phyloP scores from a whole-genome alignment of 768 basidiomycete genomes.

The Boletus subcaerulescens region DNA sequence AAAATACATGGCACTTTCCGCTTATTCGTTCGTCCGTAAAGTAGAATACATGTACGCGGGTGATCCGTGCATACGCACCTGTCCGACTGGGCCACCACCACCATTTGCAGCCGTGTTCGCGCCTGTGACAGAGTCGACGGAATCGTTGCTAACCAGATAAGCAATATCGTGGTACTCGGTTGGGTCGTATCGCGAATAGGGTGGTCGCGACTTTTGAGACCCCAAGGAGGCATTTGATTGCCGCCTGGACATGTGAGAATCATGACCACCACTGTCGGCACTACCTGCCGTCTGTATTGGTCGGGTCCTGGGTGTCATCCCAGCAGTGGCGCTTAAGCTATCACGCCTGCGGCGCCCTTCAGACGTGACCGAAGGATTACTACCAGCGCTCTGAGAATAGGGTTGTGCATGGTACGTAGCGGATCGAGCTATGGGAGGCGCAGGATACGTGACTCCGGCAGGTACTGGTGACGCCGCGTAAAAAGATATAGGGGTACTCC shows the following conservation, averaged over 20 bases:
- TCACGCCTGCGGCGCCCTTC: conserved; percentile 26
- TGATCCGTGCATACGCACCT: conserved; percentile 17
- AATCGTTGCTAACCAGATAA: conserved; percentile 26
- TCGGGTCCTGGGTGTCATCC: conserved; percentile 24
- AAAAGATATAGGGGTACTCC: conserved; percentile 20
- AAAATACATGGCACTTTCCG: neutral
- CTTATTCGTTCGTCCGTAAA: conserved; percentile 12
- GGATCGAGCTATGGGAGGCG: conserved; percentile 28
- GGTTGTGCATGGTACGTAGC: conserved; percentile 6
- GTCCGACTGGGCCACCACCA: conserved; percentile 19
- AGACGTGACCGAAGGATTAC: conserved; percentile 21
- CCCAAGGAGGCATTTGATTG: conserved; percentile 27
- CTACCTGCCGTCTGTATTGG: conserved; percentile 15
- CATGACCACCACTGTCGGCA: conserved; percentile 8
- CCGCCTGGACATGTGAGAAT: conserved; percentile 11
- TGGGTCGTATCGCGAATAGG: conserved; percentile 21
- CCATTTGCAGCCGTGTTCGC: conserved; percentile 26
- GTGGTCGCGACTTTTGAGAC: conserved; percentile 15
- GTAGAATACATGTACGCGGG: conserved; percentile 20
- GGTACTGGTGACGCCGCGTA: conserved; percentile 29
- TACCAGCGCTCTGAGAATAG: neutral
- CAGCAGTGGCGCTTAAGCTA: conserved; percentile 22
- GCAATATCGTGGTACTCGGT: conserved; percentile 27
- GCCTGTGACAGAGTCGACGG: conserved; percentile 23
- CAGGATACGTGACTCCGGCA: conserved; percentile 24